Base-by-base conservation (phyloP, 2,329 filamentous ascomycete genomes). In the Cryoendolithus antarcticus region DNA sequence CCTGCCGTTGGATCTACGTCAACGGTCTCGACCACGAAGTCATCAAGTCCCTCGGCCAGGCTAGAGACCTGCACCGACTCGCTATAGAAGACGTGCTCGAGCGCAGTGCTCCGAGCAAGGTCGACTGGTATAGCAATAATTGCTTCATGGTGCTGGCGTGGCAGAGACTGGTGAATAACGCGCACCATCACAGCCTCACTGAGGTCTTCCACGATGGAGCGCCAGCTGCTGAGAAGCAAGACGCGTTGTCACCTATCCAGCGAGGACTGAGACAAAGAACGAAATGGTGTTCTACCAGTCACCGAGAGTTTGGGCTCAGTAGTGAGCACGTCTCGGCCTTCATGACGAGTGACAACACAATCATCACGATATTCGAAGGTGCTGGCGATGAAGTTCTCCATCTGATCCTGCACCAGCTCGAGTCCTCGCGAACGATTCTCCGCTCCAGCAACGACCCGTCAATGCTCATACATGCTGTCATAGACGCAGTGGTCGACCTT, bases 11-110 rank as follows among this genome's bases (percentile, higher is more conserved):
- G 88, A 88, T 95, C 62, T 94, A 89, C 50, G 77, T 94, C 53
- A 94, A 95, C 57, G 86, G 88, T 0, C 62, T 94, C 12, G 89
- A 83, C 52, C 93, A 84, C 80, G 86, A 94, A 59, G 85, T 94
- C 2, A 89, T 95, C 41, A 74, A 83, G 49, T 70, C 75, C 1
- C 63, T 94, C 29, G 86, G 84, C 13, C 78, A 77, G 46, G 66
- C 83, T 52, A 91, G 93, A 54, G 70, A 72, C 21, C 65, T 95
- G 30, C 88, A 95, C 57, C 75, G 77, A 44, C 69, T 95, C 33
- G 85, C 88, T 0, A 75, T 95, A 48, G 88, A 95, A 57, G 88
- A 95, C 61, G 62, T 93, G 51, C 79, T 94, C 66, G 84, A 91
- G 52, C 80, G 80, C 2, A 69, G 75, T 19, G 89, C 86, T 49